Base-by-base conservation (phyloP, 2,329 filamentous ascomycete genomes). In the Lachnellula subtilissima region DNA sequence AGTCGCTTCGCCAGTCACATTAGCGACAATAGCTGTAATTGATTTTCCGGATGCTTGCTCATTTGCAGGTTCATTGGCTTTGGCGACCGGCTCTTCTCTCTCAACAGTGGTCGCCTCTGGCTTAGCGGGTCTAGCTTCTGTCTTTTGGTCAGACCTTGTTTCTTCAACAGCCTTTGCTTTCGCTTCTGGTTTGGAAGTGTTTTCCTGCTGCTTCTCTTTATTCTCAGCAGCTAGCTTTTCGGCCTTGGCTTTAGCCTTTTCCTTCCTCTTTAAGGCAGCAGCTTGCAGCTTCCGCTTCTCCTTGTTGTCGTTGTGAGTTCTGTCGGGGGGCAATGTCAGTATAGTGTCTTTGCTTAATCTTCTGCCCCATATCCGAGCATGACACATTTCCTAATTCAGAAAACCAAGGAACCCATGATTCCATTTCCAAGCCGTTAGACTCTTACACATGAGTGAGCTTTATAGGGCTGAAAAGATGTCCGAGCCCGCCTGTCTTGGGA, bases 141-240 rank as follows among this genome's bases (percentile, higher is more conserved):
- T 12, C 15, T n/a, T 50, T 39, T 32, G 52, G 36, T 32, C 46
- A 45, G 47, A 14, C 23, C 8, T 51, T 39, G 23, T 37, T 43
- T 48, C 35, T 36, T 54, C 36, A 23, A 39, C 54, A 15, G 56
- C 46, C 12, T 59, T 53, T 19, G 48, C 35, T 35, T 46, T 53
- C n/a, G 22, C 35, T 22, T 50, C 63, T 4, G 52, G 39, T 11
- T 63, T 58, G 2, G 62, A 61, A 5, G 48, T 15, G 9, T 59
- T 57, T 35, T 61, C 54, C 36, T 61, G 63, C 22, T 58, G 60
- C 2, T 58, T 53, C 12, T 64, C 54, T 39, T 66, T 57, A 22
- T 54, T 51, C 40, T 48, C 37, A 14, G 48, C 54, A n/a, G 48
- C 54, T 15, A 55, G 53, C 35, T 53, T 57, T 4, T 32, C 48